These are phyloP conservation scores for Mycena alexandri DNA, from an alignment of 768 basidiomycete species.

Conservation along the genomic window DNA sequence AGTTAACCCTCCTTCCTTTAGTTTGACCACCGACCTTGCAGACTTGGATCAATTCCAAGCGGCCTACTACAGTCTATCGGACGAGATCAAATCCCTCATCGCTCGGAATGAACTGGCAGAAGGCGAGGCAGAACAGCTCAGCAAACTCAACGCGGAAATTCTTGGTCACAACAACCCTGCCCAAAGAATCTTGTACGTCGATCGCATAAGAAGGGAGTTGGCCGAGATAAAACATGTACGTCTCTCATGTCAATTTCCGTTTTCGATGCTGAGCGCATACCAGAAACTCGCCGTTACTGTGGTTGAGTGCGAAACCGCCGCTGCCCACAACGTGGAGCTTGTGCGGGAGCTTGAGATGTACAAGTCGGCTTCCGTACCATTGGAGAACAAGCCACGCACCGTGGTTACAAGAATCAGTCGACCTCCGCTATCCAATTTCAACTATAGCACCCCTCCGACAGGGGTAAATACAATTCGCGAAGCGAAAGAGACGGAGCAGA, in stretches of 20 bases:
- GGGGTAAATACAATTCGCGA: not conserved
- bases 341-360: conserved; percentile 70
- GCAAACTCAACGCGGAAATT: conserved; percentile 88
- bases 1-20: conserved; percentile 33
- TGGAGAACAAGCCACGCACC: conserved; percentile 66
- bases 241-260: conserved; percentile 16
- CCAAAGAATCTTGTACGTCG: conserved; percentile 90
- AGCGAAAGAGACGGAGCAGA: not conserved
- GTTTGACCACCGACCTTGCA: conserved; percentile 63
- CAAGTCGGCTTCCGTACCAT: conserved; percentile 66
- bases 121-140: conserved; percentile 80
- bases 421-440: conserved; percentile 60
- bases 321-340: conserved; percentile 59
- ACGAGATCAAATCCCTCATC: conserved; percentile 74
- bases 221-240: conserved; percentile 85
- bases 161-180: conserved; percentile 87
- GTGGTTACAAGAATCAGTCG: conserved; percentile 65
- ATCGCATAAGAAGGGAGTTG: conserved; percentile 83
- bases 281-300: conserved; percentile 64
- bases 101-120: conserved; percentile 83
- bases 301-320: conserved; percentile 63
- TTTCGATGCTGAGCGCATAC: not conserved
- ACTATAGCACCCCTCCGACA: conserved; percentile 45
- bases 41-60: conserved; percentile 76
- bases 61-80: conserved; percentile 74